These are phyloP conservation scores for Auricularia heimuer DNA, from an alignment of 768 basidiomycete genomes.

Conservation along the genomic window DNA sequence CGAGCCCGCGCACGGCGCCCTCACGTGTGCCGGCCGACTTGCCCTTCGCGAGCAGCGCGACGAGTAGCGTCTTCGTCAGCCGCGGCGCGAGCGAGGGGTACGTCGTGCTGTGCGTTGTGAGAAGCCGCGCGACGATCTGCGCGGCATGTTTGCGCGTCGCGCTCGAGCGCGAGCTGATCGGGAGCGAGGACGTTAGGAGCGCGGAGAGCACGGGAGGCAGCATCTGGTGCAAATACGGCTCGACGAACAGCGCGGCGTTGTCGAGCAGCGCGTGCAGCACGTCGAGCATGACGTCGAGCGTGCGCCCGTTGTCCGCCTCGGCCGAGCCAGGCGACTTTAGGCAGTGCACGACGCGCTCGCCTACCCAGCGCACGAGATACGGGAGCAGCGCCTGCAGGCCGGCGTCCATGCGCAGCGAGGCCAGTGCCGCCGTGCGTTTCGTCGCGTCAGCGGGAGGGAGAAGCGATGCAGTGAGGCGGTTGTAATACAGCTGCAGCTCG, in stretches of 20 bases:
- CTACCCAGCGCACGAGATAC: slow-evolving; percentile 91
- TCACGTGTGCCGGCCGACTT: slow-evolving; percentile 77
- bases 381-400: slow-evolving; percentile 87
- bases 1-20: slow-evolving; percentile 80
- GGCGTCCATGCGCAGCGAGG: slow-evolving; percentile 80
- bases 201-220: slow-evolving; percentile 87
- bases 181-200: slow-evolving; percentile 79
- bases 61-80: slow-evolving; percentile 86
- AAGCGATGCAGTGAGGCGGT: slow-evolving; percentile 76
- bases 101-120: slow-evolving; percentile 77
- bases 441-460: slow-evolving; percentile 61
- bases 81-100: slow-evolving; percentile 82
- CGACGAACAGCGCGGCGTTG: slow-evolving; percentile 83
- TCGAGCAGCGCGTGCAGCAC: slow-evolving; percentile 77
- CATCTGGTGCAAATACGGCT: slow-evolving; percentile 98
- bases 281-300: slow-evolving; percentile 74
- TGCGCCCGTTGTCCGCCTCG: slow-evolving; percentile 54
- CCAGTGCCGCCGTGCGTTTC: slow-evolving; percentile 82
- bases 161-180: slow-evolving; percentile 48
- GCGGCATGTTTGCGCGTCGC: slow-evolving; percentile 73
- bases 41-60: slow-evolving; percentile 65
- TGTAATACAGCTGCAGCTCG: slow-evolving; percentile 92
- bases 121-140: slow-evolving; percentile 71
- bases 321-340: slow-evolving; percentile 40
- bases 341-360: slow-evolving; percentile 69